Evolutionary conservation across 768 basidiomycete species (phyloP).

Genomic region (Kockovaella imperatae): DNA sequence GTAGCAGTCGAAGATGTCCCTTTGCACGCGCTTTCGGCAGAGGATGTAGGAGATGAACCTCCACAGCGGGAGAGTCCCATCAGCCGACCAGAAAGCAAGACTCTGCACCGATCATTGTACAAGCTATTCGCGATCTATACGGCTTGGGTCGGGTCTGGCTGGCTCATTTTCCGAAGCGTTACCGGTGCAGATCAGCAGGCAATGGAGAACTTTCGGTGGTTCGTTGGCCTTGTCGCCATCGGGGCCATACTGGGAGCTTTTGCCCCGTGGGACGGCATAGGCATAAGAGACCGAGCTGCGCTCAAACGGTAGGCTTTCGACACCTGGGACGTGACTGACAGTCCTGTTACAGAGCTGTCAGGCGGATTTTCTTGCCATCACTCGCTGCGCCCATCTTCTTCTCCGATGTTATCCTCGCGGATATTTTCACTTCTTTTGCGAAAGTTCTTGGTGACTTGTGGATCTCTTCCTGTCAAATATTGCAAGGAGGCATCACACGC

Average conservation of each 20-base stretch:
- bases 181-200: conserved; percentile 55
- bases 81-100: conserved; percentile 17
- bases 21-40: conserved; percentile 1
- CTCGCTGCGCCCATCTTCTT: conserved; percentile 63
- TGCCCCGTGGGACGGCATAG: conserved; percentile 58
- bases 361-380: conserved; percentile 66
- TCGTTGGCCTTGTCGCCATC: conserved; percentile 63
- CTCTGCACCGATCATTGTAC: conserved; percentile 49
- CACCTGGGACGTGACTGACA: neutral
- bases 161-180: conserved; percentile 59
- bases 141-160: conserved; percentile 57
- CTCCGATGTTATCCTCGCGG: conserved; percentile 85
- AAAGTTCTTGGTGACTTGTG: conserved; percentile 93
- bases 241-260: conserved; percentile 55
- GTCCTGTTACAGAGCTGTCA: conserved; percentile 54
- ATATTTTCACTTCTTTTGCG: conserved; percentile 92
- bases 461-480: conserved; percentile 79
- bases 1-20: neutral
- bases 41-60: conserved; percentile 10
- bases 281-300: conserved; percentile 64
- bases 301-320: conserved; percentile 61
- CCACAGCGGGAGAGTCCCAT: neutral
- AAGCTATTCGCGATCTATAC: conserved; percentile 58
- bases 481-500: conserved; percentile 69
- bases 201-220: conserved; percentile 68